These are phyloP conservation scores for Mollisiaceae sp. DNA, from an alignment of 2,329 filamentous ascomycete genomes.

Conservation along the genomic window DNA sequence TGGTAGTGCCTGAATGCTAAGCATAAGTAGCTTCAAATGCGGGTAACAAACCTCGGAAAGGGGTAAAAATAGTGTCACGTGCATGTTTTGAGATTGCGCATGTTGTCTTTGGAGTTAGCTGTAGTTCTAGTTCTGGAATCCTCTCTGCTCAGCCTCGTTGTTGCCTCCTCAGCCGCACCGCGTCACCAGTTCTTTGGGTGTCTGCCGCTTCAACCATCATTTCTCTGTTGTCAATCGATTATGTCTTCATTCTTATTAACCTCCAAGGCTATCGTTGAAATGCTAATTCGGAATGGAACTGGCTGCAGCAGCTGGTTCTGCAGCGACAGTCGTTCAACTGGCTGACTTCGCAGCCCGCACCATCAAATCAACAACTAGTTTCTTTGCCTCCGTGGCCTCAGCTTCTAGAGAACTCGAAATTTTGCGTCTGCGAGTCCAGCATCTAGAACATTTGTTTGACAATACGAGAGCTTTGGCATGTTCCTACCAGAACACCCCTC, in stretches of 20 bases:
- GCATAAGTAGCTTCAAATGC: too few relatives aligned
- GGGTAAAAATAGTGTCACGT: background rate
- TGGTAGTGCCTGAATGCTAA: too few relatives aligned
- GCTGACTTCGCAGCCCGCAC: background rate
- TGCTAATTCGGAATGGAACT: background rate
- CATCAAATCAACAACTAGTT: conserved; percentile 7
- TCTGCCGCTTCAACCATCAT: background rate
- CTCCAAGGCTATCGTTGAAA: background rate
- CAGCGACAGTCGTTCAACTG: conserved; percentile 1
- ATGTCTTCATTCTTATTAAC: background rate
- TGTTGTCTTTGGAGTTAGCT: background rate
- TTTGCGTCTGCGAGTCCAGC: background rate
- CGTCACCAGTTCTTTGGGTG: background rate
- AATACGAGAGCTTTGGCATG: background rate
- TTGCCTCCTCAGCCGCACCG: background rate
- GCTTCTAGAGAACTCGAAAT: background rate
- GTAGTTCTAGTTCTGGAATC: too few relatives aligned
- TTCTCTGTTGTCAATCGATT: background rate
- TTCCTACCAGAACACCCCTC: background rate
- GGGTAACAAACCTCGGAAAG: too few relatives aligned
- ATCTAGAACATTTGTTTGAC: background rate
- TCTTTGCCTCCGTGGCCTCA: background rate
- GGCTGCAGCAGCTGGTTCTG: background rate
- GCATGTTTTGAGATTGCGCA: background rate
- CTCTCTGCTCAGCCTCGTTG: background rate